A percentile compares a stretch with the other conserved stretches of the same genome.
Evolutionary conservation across 2,329 filamentous ascomycete genomes (phyloP).

Genomic region (Colletotrichum truncatum): DNA sequence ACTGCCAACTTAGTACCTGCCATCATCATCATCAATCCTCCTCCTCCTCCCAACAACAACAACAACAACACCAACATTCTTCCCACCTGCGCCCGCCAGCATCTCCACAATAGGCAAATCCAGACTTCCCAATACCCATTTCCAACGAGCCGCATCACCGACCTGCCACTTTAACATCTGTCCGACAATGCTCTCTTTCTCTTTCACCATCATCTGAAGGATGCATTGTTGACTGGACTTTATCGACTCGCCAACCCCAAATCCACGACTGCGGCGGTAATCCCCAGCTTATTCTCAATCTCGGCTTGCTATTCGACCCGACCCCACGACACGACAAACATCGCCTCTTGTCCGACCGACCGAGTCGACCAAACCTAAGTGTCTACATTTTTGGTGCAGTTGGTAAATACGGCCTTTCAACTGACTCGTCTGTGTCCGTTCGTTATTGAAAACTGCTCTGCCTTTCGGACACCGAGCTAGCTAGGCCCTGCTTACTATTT

Average conservation of each 20-base stretch:
- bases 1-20: not conserved
- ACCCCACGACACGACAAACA: not conserved
- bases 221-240: conserved; percentile 31
- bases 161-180: not conserved
- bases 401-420: not conserved
- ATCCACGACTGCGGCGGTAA: not conserved
- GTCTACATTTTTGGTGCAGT: not conserved
- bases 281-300: not conserved
- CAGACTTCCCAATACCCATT: not conserved
- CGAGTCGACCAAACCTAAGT: not conserved
- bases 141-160: not conserved
- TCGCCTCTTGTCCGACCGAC: not conserved
- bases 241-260: not conserved
- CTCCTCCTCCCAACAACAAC: too few relatives aligned
- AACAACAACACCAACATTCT: too few relatives aligned
- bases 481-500: not conserved
- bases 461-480: too few relatives aligned
- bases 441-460: too few relatives aligned
- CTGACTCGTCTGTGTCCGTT: not conserved
- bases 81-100: not conserved
- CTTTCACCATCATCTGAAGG: conserved; percentile 13
- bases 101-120: not conserved
- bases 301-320: not conserved
- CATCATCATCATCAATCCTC: not conserved
- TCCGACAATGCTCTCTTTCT: conserved; percentile 14